Evolutionary conservation across 2,329 filamentous ascomycete species (phyloP).

Genomic region (Volutella citrinella): DNA sequence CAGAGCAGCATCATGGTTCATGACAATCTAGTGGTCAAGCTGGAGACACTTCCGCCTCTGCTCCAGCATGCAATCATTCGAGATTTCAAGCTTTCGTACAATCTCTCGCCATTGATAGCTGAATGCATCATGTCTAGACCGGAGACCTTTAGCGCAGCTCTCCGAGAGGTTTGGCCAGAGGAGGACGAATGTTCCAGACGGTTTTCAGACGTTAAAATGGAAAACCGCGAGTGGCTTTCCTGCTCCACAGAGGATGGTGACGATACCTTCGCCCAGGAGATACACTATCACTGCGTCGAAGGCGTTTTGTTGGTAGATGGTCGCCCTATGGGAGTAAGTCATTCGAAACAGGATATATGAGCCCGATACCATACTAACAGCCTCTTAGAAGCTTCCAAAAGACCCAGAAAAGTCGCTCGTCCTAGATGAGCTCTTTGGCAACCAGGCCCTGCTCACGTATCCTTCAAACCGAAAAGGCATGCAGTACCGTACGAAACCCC

Average conservation of each 20-base stretch:
- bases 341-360: no score
- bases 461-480: constrained; percentile 53
- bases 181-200: constrained; percentile 11
- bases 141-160: constrained; percentile 13
- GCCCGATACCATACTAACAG: no score
- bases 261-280: constrained; percentile 10
- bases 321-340: constrained; percentile 26
- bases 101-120: constrained; percentile 8
- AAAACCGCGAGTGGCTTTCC: constrained; percentile 12
- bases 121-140: constrained; percentile 9
- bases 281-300: constrained; percentile 31
- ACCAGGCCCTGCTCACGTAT: constrained; percentile 47
- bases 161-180: constrained; percentile 20
- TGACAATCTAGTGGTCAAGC: constrained; percentile 22
- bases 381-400: constrained; percentile 43
- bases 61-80: constrained; percentile 18
- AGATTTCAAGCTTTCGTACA: constrained; percentile 21
- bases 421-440: constrained; percentile 52
- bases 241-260: constrained; percentile 11
- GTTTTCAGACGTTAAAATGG: constrained; percentile 5
- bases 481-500: constrained; percentile 44
- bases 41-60: constrained; percentile 13
- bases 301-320: constrained; percentile 33
- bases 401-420: constrained; percentile 38
- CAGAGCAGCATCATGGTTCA: constrained; percentile 21